phyloP scores from a whole-genome alignment of 2,329 filamentous ascomycete species.

The Hyphodiscus sp. region DNA sequence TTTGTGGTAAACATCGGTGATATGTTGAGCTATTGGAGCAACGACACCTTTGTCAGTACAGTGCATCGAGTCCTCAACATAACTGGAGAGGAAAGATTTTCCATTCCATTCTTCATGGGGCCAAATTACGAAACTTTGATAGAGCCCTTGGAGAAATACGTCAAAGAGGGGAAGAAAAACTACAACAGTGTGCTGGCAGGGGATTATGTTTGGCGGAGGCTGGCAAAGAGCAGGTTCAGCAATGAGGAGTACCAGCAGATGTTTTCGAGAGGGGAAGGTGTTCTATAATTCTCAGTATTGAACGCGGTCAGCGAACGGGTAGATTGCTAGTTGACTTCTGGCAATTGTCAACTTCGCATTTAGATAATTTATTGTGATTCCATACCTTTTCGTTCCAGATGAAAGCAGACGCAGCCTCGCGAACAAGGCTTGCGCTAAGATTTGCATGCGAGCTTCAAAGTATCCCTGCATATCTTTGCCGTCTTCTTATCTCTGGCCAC shows the following conservation, averaged over 20 bases:
- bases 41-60: slow-evolving; percentile 10
- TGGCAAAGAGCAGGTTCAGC: slow-evolving; percentile 4
- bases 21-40: slow-evolving; percentile 1
- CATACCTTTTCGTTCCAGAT: background rate
- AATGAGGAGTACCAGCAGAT: slow-evolving; percentile 7
- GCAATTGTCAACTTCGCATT: no score
- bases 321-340: background rate
- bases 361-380: background rate
- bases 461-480: background rate
- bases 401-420: background rate
- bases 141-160: slow-evolving; percentile 2
- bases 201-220: slow-evolving; percentile 7
- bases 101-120: slow-evolving; percentile 9
- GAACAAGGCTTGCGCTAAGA: background rate
- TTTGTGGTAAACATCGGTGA: slow-evolving; percentile 37
- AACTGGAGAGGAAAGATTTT: slow-evolving; percentile 6
- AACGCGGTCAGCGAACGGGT: background rate
- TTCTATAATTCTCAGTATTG: background rate
- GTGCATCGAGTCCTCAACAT: slow-evolving; percentile 9
- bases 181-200: slow-evolving; percentile 5
- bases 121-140: slow-evolving; percentile 3
- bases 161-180: slow-evolving; percentile 2
- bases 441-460: background rate
- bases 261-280: slow-evolving; percentile 2
- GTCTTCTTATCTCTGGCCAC: background rate